Evolutionary conservation across 2,329 filamentous ascomycete genomes (phyloP).

Genomic region (Venturia pyrina): DNA sequence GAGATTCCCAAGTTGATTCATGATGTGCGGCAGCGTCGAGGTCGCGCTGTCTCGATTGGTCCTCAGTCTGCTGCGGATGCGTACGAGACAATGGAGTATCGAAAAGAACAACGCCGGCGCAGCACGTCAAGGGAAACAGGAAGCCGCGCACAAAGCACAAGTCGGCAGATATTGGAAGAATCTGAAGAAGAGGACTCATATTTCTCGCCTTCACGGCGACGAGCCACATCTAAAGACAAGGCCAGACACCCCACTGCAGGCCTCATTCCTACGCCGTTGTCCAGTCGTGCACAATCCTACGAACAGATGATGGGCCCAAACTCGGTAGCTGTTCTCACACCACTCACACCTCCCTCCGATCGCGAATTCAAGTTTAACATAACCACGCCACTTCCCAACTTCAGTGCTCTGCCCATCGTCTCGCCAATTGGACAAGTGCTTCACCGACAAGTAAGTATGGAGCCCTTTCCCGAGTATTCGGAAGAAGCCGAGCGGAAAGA

Average conservation of each 20-base stretch:
- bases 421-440: neutral
- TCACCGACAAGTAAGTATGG: neutral
- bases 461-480: constrained; percentile 1
- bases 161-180: constrained; percentile 17
- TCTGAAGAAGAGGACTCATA: constrained; percentile 22
- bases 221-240: constrained; percentile 1
- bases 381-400: neutral
- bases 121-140: constrained; percentile 14
- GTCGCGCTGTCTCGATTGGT: constrained; percentile 77
- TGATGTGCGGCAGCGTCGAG: constrained; percentile 70
- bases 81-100: constrained; percentile 88
- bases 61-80: constrained; percentile 94
- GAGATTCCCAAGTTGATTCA: constrained; percentile 52
- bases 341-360: constrained; percentile 12
- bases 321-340: neutral
- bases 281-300: neutral
- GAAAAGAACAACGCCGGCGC: constrained; percentile 58
- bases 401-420: neutral
- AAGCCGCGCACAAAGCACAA: constrained; percentile 27
- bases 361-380: neutral
- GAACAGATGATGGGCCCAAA: neutral
- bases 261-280: neutral
- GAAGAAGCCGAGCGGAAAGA: constrained; percentile 39
- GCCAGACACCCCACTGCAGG: neutral
- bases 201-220: constrained; percentile 19